Conservation (phyloP, 345 rosid genomes). For the Rhizophora mangle region DNA sequence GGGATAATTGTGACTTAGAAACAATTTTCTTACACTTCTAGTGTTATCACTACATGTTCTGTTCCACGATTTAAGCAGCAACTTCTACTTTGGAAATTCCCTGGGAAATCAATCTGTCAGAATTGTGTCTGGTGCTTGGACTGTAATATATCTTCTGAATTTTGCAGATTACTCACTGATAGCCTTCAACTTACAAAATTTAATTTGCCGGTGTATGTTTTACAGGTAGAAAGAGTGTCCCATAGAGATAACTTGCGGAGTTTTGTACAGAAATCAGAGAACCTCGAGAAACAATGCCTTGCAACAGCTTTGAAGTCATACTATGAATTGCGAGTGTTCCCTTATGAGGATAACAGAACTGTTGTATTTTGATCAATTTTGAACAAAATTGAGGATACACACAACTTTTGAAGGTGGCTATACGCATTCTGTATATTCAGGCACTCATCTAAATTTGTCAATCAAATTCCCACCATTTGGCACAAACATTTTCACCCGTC, state of each 20-base stretch:
- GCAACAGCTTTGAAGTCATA: slow-evolving; percentile 70
- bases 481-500: not conserved
- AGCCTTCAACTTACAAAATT: slow-evolving; percentile 9
- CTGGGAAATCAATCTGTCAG: too few species aligned
- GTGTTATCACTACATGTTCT: too few species aligned
- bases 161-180: not conserved
- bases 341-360: slow-evolving; percentile 61
- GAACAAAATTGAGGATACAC: not conserved
- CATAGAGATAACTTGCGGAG: slow-evolving; percentile 79
- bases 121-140: too few species aligned
- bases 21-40: too few species aligned
- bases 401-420: slow-evolving; percentile 3
- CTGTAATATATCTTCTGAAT: too few species aligned
- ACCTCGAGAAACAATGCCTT: slow-evolving; percentile 90
- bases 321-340: slow-evolving; percentile 83
- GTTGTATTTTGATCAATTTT: slow-evolving; percentile 55
- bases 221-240: slow-evolving; percentile 92
- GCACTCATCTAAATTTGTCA: not conserved
- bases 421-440: not conserved
- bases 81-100: too few species aligned
- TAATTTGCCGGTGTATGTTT: slow-evolving; percentile 9
- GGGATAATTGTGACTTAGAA: too few species aligned
- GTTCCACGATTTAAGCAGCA: too few species aligned
- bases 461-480: not conserved
- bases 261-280: slow-evolving; percentile 86